A percentile compares a stretch with the other conserved stretches of the same genome.
Evolutionary conservation across 2,329 filamentous ascomycete species (phyloP).

Genomic region (Aspergillus sp.): DNA sequence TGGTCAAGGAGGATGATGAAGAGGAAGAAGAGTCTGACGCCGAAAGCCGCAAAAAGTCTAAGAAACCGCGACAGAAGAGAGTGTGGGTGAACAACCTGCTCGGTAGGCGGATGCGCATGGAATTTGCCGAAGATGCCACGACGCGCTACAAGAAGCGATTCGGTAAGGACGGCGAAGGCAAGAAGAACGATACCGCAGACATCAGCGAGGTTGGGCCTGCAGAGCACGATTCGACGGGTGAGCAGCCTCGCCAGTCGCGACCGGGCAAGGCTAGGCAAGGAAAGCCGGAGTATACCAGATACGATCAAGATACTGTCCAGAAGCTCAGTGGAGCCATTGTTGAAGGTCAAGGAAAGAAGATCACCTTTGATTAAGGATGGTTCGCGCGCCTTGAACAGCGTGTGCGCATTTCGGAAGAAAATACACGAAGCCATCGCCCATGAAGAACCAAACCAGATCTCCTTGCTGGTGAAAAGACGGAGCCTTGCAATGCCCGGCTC

Average conservation of each 20-base stretch:
- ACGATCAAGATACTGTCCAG: constrained; percentile 55
- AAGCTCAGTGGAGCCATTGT: constrained; percentile 79
- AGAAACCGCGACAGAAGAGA: constrained; percentile 51
- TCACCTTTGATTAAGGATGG: constrained; percentile 67
- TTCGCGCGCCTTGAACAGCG: neutral
- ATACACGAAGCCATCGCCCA: neutral
- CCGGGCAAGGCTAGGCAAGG: constrained; percentile 27
- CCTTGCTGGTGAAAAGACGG: neutral
- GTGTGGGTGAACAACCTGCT: constrained; percentile 86
- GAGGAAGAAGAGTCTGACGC: constrained; percentile 50
- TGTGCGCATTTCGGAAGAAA: neutral
- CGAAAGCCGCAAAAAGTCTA: constrained; percentile 35
- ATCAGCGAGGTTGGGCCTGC: constrained; percentile 13
- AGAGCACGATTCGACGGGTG: constrained; percentile 27
- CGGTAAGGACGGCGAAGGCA: constrained; percentile 66
- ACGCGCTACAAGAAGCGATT: constrained; percentile 92
- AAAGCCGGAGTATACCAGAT: constrained; percentile 46
- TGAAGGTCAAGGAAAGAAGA: constrained; percentile 76
- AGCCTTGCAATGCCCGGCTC: neutral
- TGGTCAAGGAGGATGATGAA: constrained; percentile 57
- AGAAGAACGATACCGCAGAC: constrained; percentile 24
- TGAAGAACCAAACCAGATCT: neutral
- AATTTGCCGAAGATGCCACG: constrained; percentile 90
- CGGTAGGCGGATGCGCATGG: constrained; percentile 79
- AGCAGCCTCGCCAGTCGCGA: constrained; percentile 20